A percentile compares a stretch with the other conserved stretches of the same genome.
These are phyloP conservation scores for Trametes cingulata DNA, from an alignment of 768 basidiomycete species.

Conservation along the genomic window DNA sequence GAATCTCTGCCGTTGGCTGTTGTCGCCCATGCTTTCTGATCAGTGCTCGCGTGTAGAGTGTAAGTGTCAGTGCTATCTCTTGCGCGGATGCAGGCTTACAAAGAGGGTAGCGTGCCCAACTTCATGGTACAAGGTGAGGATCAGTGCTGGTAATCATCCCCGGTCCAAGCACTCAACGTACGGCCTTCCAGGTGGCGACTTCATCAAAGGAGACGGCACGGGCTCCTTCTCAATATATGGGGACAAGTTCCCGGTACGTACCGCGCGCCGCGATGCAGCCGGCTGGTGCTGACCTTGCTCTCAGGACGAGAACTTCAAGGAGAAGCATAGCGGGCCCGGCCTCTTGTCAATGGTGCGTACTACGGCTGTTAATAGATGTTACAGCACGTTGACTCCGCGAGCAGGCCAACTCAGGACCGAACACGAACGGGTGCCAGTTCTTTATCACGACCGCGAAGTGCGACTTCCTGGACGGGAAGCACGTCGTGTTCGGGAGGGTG, in stretches of 20 bases:
- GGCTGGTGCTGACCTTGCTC: not conserved
- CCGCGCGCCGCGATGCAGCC: not conserved
- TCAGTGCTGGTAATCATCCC: not conserved
- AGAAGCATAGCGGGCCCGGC: slow-evolving; percentile 86
- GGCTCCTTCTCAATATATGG: slow-evolving; percentile 98
- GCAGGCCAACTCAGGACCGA: slow-evolving; percentile 92
- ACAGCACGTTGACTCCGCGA: too few species aligned
- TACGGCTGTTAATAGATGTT: not conserved
- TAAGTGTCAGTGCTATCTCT: slow-evolving; percentile 36
- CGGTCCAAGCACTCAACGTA: not conserved
- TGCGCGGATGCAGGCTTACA: slow-evolving; percentile 20
- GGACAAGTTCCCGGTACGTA: slow-evolving; percentile 81
- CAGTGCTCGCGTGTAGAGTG: slow-evolving; percentile 55
- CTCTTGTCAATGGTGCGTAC: slow-evolving; percentile 84
- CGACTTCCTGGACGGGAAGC: slow-evolving; percentile 94
- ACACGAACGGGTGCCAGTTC: slow-evolving; percentile 96
- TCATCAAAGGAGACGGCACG: slow-evolving; percentile 92
- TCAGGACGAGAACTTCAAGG: slow-evolving; percentile 92
- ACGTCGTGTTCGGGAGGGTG: slow-evolving; percentile 90
- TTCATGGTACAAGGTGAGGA: slow-evolving; percentile 93
- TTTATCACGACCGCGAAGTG: slow-evolving; percentile 96
- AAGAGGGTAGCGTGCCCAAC: slow-evolving; percentile 64
- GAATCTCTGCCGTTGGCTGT: slow-evolving; percentile 12
- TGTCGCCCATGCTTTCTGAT: slow-evolving; percentile 28
- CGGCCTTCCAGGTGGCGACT: slow-evolving; percentile 77